Evolutionary conservation across 148 eudicot species (phyloP), one percentile per base, ranked within the genome.

Genomic region (Fallopia convolvulus): DNA sequence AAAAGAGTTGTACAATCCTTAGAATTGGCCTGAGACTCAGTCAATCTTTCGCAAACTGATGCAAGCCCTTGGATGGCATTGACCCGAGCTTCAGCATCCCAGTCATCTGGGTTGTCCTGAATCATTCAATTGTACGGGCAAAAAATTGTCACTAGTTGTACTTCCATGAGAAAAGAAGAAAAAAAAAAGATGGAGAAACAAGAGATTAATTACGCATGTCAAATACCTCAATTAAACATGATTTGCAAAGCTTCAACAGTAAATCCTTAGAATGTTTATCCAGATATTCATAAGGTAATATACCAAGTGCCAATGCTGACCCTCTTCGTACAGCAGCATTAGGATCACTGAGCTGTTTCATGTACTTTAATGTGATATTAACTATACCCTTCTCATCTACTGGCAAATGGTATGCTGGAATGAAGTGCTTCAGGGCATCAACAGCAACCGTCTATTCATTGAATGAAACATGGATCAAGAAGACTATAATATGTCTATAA

Each of bases 21-120:
- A 30, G 79, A 55, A 61, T 75, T 71, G 60, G 79, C 83, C 75
- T 72, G 70, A 36, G 84, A 76, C 68, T 75, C 83, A 11, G 89
- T 82, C 84, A 94, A 79, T 58, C 76, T 88, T 87, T 89, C 90
- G 85, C 97, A 92, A 61, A 88, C 89, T 65, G 97, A 88, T 71
- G 84, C 86, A 50, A 94, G 90, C 71, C 93, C 93, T 89, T 86
- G 91, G 81, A 94, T 92, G 79, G 99, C 92, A 89, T 87, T 90
- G 40, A 90, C 96, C 71, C 99, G 92, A 76, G 99, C 92, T 89
- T 94, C 99, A 80, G 97, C 99, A 86, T 94, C 99, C 74, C 94
- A 87, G 65, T 94, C 96, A 77, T 92, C 97, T 56, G 92, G 89
- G 76, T 89, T 90, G 56, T 90, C 92, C 99, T 94, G 81, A 82